Conservation (phyloP, 108 stramenopile species). For the Fragilaria radians region DNA sequence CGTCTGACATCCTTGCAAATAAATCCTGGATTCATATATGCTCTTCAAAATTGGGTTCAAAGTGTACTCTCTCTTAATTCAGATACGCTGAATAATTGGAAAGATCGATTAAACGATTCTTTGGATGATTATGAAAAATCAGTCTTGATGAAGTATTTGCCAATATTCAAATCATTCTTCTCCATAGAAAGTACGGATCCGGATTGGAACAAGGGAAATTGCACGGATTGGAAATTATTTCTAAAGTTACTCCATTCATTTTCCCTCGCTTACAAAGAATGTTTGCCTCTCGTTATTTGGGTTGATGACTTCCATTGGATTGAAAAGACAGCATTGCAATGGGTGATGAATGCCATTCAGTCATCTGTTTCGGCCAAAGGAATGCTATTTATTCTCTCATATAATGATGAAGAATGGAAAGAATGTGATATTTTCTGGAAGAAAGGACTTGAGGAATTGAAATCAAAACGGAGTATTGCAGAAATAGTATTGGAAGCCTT, state of each 20-base stretch:
- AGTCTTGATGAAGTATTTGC: neutral
- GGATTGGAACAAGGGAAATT: neutral
- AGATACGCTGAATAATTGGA: neutral
- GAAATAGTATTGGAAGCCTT: too few relatives aligned
- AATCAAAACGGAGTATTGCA: too few relatives aligned
- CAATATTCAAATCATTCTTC: neutral
- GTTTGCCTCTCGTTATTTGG: neutral
- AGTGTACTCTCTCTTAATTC: neutral
- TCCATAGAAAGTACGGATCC: neutral
- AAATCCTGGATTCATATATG: neutral
- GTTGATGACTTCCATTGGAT: neutral
- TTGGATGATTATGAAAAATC: neutral
- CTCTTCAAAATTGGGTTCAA: neutral
- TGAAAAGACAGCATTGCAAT: neutral
- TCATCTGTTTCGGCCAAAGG: too few relatives aligned
- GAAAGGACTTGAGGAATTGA: too few relatives aligned
- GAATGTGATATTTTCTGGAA: too few relatives aligned
- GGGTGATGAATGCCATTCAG: too few relatives aligned
- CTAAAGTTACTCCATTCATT: neutral
- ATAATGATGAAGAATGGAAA: too few relatives aligned
- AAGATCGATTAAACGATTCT: neutral
- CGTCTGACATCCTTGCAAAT: neutral
- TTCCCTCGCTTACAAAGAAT: neutral
- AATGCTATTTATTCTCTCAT: too few relatives aligned
- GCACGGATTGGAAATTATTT: neutral